Conservation (phyloP, 345 rosid species). For the Conringia planisiliqua region DNA sequence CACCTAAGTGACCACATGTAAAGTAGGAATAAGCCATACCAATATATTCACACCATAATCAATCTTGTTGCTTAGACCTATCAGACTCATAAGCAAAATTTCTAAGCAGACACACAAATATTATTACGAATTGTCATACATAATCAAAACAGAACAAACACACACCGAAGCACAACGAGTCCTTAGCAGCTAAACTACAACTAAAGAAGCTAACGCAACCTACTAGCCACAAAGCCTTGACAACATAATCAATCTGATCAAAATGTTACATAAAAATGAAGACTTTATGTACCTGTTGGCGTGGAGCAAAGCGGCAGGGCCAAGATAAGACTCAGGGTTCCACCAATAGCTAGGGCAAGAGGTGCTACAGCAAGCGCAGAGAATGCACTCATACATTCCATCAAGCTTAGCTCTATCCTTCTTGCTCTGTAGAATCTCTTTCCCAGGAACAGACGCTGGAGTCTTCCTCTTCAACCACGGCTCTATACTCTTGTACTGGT, state of each 20-base stretch:
- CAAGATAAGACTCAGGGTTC: conserved; percentile 93
- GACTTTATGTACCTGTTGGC: conserved; percentile 62
- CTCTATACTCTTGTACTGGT: conserved; percentile 97
- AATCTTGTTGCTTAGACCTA: not conserved
- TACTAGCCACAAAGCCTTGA: no score
- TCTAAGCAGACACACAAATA: no score
- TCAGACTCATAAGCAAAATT: not conserved
- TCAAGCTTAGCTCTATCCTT: conserved; percentile 87
- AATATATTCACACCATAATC: not conserved
- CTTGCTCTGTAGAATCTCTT: conserved; percentile 89
- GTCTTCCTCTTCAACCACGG: conserved; percentile 98
- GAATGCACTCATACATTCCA: conserved; percentile 95
- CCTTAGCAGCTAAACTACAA: no score
- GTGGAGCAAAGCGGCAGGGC: conserved; percentile 91
- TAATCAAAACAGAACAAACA: no score
- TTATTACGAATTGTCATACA: no score
- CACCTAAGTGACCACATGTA: not conserved
- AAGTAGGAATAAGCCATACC: not conserved
- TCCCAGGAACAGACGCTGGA: conserved; percentile 55
- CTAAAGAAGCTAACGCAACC: no score
- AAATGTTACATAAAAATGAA: not conserved
- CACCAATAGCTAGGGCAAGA: conserved; percentile 99
- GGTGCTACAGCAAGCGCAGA: conserved; percentile 92
- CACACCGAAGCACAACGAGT: no score
- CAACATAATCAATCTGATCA: no score